phyloP scores from a whole-genome alignment of 306 rosid species.

The Dalbergia cochinchinensis region DNA sequence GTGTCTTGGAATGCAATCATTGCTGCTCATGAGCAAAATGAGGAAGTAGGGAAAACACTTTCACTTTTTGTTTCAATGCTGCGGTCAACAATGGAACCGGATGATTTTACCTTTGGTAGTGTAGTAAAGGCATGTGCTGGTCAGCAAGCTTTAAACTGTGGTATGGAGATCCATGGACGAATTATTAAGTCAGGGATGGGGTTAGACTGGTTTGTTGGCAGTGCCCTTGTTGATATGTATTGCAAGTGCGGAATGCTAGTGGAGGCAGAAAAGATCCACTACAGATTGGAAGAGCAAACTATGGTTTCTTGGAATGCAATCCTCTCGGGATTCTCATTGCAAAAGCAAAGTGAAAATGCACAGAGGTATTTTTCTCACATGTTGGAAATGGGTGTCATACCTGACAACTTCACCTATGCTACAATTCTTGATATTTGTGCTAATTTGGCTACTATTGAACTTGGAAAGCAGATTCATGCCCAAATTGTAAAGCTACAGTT shows the following conservation, averaged over 20 bases:
- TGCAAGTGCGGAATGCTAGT: slow-evolving; percentile 81
- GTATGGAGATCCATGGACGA: slow-evolving; percentile 85
- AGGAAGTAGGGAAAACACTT: slow-evolving; percentile 60
- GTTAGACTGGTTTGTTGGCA: slow-evolving; percentile 70
- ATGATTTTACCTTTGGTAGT: slow-evolving; percentile 85
- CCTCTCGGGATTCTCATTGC: slow-evolving; percentile 82
- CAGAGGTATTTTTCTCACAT: slow-evolving; percentile 72
- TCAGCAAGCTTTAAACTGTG: slow-evolving; percentile 63
- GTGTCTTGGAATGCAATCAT: slow-evolving; percentile 94
- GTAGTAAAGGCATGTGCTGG: slow-evolving; percentile 83
- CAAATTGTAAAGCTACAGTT: slow-evolving; percentile 75
- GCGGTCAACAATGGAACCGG: slow-evolving; percentile 76
- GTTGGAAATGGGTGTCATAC: slow-evolving; percentile 72
- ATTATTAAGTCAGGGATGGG: slow-evolving; percentile 78
- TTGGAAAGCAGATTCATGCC: slow-evolving; percentile 90
- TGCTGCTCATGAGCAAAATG: slow-evolving; percentile 83
- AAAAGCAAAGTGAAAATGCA: slow-evolving; percentile 77
- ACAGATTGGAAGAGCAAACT: slow-evolving; percentile 63
- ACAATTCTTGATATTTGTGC: slow-evolving; percentile 87
- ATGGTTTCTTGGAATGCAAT: slow-evolving; percentile 89
- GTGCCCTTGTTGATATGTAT: slow-evolving; percentile 89
- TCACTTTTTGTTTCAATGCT: slow-evolving; percentile 76
- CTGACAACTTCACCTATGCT: slow-evolving; percentile 89
- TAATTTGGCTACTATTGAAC: slow-evolving; percentile 80
- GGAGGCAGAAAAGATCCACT: slow-evolving; percentile 84